Percentiles rank a stretch among this genome's conserved stretches.
Conservation (phyloP, 2,329 filamentous ascomycete genomes). For the Torrubiella hemipterigena region DNA sequence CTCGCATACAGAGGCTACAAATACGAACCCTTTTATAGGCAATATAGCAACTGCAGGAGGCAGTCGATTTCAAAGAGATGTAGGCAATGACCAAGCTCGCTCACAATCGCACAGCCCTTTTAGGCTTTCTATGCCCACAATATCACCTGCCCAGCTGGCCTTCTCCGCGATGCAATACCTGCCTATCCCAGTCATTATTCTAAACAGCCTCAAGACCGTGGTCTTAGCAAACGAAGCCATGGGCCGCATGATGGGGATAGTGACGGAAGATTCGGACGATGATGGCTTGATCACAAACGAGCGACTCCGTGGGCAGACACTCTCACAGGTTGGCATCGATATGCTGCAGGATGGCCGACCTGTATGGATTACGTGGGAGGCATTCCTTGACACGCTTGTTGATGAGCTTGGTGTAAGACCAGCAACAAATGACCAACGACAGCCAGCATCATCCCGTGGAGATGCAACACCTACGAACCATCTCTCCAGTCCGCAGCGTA, state of each 20-base stretch:
- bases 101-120: constrained; percentile 25
- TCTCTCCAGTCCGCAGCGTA: constrained; percentile 19
- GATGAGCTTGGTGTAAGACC: constrained; percentile 25
- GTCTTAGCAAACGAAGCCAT: constrained; percentile 66
- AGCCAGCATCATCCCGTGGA: constrained; percentile 12
- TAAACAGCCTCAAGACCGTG: constrained; percentile 57
- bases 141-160: constrained; percentile 42
- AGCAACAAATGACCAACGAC: constrained; percentile 11
- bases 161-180: constrained; percentile 63
- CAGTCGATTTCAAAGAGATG: constrained; percentile 23
- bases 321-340: constrained; percentile 62
- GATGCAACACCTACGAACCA: constrained; percentile 24
- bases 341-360: constrained; percentile 56
- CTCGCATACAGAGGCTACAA: too few relatives aligned
- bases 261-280: constrained; percentile 25
- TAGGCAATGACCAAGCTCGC: constrained; percentile 11
- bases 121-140: constrained; percentile 30
- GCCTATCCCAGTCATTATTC: constrained; percentile 57
- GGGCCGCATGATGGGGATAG: constrained; percentile 53
- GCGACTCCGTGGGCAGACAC: constrained; percentile 48
- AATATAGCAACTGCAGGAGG: too few relatives aligned
- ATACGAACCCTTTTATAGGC: too few relatives aligned
- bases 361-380: constrained; percentile 47
- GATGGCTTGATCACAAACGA: constrained; percentile 39
- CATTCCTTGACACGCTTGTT: constrained; percentile 42